Conservation (phyloP, 1,284 basidiomycete species). For the Sporisorium scitamineum region DNA sequence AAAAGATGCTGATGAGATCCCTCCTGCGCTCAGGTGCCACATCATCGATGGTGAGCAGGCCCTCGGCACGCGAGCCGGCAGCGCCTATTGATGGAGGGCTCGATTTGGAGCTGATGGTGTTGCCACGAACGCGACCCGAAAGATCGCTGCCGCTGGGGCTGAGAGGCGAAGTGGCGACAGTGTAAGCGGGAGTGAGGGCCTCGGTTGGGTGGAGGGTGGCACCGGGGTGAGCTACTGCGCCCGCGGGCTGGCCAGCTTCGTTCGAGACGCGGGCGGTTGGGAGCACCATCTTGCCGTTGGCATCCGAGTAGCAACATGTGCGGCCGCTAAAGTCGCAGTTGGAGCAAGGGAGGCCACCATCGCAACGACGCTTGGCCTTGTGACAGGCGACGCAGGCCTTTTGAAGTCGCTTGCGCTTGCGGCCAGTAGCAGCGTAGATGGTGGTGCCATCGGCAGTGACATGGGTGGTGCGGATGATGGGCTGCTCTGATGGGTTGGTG, state of each 20-base stretch:
- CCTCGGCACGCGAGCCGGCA: slow-evolving; percentile 24
- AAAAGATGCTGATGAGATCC: slow-evolving; percentile 67
- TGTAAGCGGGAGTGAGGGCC: slow-evolving; percentile 30
- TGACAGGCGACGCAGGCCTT: slow-evolving; percentile 65
- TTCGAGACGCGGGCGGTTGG: slow-evolving; percentile 47
- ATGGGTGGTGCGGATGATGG: slow-evolving; percentile 44
- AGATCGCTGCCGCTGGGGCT: slow-evolving; percentile 37
- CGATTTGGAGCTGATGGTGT: slow-evolving; percentile 45
- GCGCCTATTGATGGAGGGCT: slow-evolving; percentile 27
- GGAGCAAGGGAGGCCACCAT: slow-evolving; percentile 72
- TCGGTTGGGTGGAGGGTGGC: slow-evolving; percentile 34
- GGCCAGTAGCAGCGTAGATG: slow-evolving; percentile 56
- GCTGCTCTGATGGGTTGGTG: slow-evolving; percentile 24
- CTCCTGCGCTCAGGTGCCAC: slow-evolving; percentile 44
- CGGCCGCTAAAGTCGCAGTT: slow-evolving; percentile 71
- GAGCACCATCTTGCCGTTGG: slow-evolving; percentile 55
- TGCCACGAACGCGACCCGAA: slow-evolving; percentile 31
- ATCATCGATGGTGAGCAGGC: slow-evolving; percentile 35
- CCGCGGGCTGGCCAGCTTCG: slow-evolving; percentile 21
- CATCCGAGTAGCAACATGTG: slow-evolving; percentile 70
- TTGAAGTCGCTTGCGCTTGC: slow-evolving; percentile 65
- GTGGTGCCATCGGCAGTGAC: slow-evolving; percentile 51
- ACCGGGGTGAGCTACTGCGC: slow-evolving; percentile 3
- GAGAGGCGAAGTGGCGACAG: slow-evolving; percentile 5
- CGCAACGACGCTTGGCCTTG: slow-evolving; percentile 72